Evolutionary conservation across 2,329 filamentous ascomycete species (phyloP), one percentile per base, ranked within the genome.

Genomic region (Ambrosiella cleistominuta): DNA sequence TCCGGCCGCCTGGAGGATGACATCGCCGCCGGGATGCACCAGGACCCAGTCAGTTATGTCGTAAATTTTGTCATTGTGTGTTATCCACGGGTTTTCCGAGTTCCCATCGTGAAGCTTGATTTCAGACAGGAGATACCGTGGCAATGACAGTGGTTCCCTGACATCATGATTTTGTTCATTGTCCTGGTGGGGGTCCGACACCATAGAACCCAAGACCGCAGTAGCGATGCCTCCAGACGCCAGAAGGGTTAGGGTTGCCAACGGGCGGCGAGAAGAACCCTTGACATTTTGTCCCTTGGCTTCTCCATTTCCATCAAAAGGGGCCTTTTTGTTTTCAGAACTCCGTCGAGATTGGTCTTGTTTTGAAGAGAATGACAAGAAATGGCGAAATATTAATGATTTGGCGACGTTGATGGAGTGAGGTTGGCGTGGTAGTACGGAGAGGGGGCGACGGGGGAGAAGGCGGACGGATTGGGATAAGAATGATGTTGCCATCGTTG

Each of bases 21-120:
- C 80, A 56, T 83, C 78, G 47, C 82, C 82, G 2, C 82, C 82
- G 0, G 82, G 82, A 64, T 86, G 82, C 0, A 75, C 79, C 1
- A 73, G 70, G 19, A 85, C 70, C 80, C 82, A 86, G 55, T 84
- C 79, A 0, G 82, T 85, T 56, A 86, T 85, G 64, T 86, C 78
- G 71, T 85, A 86, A 17, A 86, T 81, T 59, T 79, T 78, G 65
- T 79, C 78, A 27, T 74, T 78, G 57, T 75, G 74, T n/a, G 77
- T 79, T 3, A 86, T 76, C 82, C 82, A 86, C 1, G 81, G 81
- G 8, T 71, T 68, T 1, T 72, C 65, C 0, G 80, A 78, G 17
- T 71, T 70, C 15, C 70, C 69, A n/a, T 76, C 74, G 62, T 81
- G 78, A 55, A 74, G 68, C 53, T 73, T 75, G 52, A 81, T 66